Base-by-base conservation (phyloP, 192 early-diverging fungal genomes). In the Rhizoclosmatium sp. region DNA sequence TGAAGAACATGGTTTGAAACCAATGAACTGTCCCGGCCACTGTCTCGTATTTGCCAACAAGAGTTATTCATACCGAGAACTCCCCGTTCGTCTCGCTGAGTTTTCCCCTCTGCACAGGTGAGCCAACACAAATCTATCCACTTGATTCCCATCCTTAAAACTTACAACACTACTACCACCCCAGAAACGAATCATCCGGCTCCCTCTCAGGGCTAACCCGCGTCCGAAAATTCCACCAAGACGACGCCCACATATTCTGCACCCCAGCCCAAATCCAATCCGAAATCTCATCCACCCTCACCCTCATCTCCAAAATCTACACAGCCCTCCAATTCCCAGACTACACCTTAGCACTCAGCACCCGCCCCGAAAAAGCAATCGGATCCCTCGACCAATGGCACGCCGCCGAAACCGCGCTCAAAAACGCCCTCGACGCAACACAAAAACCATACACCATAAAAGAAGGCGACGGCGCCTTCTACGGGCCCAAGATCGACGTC, bases 11-110 rank as follows among this genome's bases (percentile, higher is more conserved):
- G 94, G 94, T 5, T 86, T 98, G n/a, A 98, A 98, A 79, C 97
- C 97, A 10, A 98, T 98, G 97, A 98, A 98, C 81, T 98, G 97
- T 76, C 97, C 97, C 2, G 96, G 96, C 2, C 97, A 98, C 81
- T 98, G 97, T 80, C 75, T 97, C 76, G 91, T 97, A 5, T 97
- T 95, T 87, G 93, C 91, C 59, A 92, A 89, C 78, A 87, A 89
- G 23, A 77, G 88, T 54, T 88, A 93, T 23, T 97, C 96, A 0
- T 97, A 95, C 69, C 86, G 91, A 48, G 97, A 98, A 77, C 83
- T 98, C 62, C 97, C 97, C 21, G 84, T 97, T 39, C 92, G 96
- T 16, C 85, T 93, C 49, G 95, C 95, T 4, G 97, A 98, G 78
- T 98, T 98, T 79, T 94, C 95, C 78, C 94, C 95, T 14, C 85